Percentiles rank a stretch among this genome's conserved stretches.
Conservation (phyloP, 2,329 filamentous ascomycete genomes). For the Chaetothyriales sp. region DNA sequence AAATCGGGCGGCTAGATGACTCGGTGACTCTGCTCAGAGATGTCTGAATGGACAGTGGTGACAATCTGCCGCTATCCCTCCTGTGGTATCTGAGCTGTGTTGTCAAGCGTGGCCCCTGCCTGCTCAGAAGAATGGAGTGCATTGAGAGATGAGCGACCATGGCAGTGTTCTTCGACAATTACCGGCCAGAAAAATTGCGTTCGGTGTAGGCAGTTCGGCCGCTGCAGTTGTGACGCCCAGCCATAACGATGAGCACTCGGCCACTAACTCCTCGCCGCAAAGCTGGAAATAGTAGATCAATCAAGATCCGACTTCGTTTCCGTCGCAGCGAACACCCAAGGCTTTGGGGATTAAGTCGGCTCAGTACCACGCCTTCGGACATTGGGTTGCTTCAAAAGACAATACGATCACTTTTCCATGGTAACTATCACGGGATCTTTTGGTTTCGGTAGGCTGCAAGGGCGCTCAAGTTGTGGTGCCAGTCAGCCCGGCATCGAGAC, state of each 20-base stretch:
- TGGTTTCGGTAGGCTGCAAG: neutral
- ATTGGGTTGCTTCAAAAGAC: neutral
- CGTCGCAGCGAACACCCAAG: neutral
- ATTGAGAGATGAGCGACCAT: neutral
- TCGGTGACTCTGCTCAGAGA: conserved; percentile 72
- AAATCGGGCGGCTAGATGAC: conserved; percentile 69
- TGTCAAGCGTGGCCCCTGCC: no score
- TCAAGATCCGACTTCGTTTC: neutral
- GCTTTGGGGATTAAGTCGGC: conserved; percentile 6
- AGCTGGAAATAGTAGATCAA: neutral
- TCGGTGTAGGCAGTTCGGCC: no score
- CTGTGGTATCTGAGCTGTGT: neutral
- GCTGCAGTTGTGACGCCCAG: no score
- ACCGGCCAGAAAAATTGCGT: no score
- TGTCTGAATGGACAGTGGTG: conserved; percentile 34
- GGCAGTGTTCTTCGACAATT: neutral
- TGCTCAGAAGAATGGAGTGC: neutral
- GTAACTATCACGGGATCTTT: neutral
- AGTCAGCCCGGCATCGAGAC: neutral
- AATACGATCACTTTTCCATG: neutral
- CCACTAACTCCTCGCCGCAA: neutral
- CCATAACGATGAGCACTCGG: neutral
- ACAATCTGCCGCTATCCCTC: neutral
- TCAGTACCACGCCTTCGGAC: neutral
- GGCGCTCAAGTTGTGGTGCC: neutral